Base-by-base conservation (phyloP, 148 eudicot species). In the Silene conica region DNA sequence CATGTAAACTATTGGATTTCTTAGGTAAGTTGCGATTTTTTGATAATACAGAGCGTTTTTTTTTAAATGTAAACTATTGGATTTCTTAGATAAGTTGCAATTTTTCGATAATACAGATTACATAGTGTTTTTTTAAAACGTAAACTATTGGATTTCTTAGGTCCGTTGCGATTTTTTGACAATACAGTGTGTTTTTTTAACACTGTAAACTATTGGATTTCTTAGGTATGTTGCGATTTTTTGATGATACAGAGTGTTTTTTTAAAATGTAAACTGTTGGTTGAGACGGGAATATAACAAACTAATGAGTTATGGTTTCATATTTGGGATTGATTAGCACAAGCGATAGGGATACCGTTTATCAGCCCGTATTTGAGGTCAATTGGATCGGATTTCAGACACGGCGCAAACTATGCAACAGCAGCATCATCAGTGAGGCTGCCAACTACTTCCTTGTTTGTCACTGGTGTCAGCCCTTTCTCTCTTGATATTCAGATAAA, bases 391-490 rank as follows among this genome's bases (percentile, higher is more conserved):
- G 89, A 92, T 77, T 92, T 38, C 68, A 87, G 81, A 70, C 92
- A 92, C 64, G 98, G 98, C 4, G 97, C 88, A 18, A 95, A 95
- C 73, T 95, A 76, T 71, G 97, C 99, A 26, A 95, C 99, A 72
- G 73, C 86, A 61, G 97, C 96, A 54, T 92, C 97, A 7, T 84
- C 97, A 0, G 92, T 90, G 8, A 86, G 83, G 18, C 74, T 88
- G 52, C 99, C 99, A 0, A 73, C 85, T 15, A 87, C 94, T 14
- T 95, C 96, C 57, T 75, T 92, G 67, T 95, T 92, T 73, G 96
- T 92, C 14, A 78, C 89, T 0, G 96, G 97, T 3, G 82, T 90
- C 20, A 95, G 99, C 78, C 99, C 97, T n/a, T 95, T 95, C 50
- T 90, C 92, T 52, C 77, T 95, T 5, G 89, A 82, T 41, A 89